Base-by-base conservation (phyloP, 192 early-diverging fungal genomes). In the Mortierella hygrophila region DNA sequence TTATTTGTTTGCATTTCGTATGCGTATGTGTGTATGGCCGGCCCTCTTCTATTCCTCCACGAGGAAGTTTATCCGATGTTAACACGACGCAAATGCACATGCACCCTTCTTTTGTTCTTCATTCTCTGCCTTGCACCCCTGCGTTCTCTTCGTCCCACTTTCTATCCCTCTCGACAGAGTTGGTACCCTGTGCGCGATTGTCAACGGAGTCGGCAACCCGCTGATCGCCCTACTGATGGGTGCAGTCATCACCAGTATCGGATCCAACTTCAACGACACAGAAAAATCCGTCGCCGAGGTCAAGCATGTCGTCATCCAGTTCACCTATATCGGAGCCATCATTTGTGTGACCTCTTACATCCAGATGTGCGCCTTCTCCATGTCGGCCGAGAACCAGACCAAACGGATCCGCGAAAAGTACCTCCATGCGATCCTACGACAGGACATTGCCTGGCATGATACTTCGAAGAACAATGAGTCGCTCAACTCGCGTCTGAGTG, bases 391-490 rank as follows among this genome's bases (percentile, higher is more conserved):
- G 73, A 68, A 82, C 52, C 90, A 89, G 72, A 86, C 88, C 20
- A 81, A 78, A 46, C 91, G 96, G 26, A 91, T 98, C 69, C 91
- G 97, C 21, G 89, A 95, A 72, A 74, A 71, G 8, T 99, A 97
- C 76, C 91, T 97, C 44, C 84, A 87, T 35, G 83, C 95, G 3
- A 94, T 98, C 75, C 89, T 99, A 68, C 90, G 96, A 55, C 97
- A 98, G 82, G 93, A 98, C 37, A 93, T 96, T 76, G 91, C 93
- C n/a, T 99, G 94, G 94, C 97, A 97, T 74, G 97, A 99, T 76
- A 89, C 88, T 16, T 89, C 87, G n/a, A 76, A 72, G 16, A 69
- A 72, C 41, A 76, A 75, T 21, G 75, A 82, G 44, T 82, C 81
- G 8, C 57, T 99, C 46, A 95, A 96, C 0, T 96, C 97, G 42